Base-by-base conservation (phyloP, 1,139 yeast genomes). In the Ashbya aceris region DNA sequence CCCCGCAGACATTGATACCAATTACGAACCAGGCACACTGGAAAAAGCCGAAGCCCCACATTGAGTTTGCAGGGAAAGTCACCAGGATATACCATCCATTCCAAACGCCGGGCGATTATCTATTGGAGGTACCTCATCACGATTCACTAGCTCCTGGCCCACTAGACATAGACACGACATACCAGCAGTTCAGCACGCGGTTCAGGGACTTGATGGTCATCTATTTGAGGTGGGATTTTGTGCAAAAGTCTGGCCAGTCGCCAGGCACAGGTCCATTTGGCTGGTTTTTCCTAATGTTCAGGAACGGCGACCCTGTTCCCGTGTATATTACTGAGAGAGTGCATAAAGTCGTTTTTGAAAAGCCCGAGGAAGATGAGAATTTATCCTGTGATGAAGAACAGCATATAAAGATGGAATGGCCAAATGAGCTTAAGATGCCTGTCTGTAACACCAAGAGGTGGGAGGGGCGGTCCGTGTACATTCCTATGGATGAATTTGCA, bases 211-310 rank as follows among this genome's bases (percentile, higher is more conserved):
- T 34, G 29, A 14, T 23, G 29, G 29, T 34, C 13, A 23, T 34
- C 3, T 34, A 34, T 8, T 17, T 34, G 29, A 14, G 37, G n/a
- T 34, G 37, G 37, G 37, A 34, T 14, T 34, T 34, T 20, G 37
- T 34, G n/a, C 29, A 34, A 7, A 34, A 34, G 27, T 34, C 37
- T 6, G 37, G 37, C 29, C 37, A 34, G 14, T 34, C 37, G 27
- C 37, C 37, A 34, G 37, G 37, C 11, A 34, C 37, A n/a, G 37
- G 37, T 4, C 37, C 37, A 9, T 34, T 34, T 23, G 37, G 37
- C 10, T 34, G 37, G 37, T 34, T 34, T 7, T 34, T 34, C 14
- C 14, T 34, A 23, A 34, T 34, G 37, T 34, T 34, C 29, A 34
- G 37, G n/a, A 34, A 34, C 27, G 37, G 37, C n/a, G 29, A 11